These are phyloP conservation scores for Podila verticillata DNA, from an alignment of 192 early-diverging fungal genomes.

Conservation along the genomic window DNA sequence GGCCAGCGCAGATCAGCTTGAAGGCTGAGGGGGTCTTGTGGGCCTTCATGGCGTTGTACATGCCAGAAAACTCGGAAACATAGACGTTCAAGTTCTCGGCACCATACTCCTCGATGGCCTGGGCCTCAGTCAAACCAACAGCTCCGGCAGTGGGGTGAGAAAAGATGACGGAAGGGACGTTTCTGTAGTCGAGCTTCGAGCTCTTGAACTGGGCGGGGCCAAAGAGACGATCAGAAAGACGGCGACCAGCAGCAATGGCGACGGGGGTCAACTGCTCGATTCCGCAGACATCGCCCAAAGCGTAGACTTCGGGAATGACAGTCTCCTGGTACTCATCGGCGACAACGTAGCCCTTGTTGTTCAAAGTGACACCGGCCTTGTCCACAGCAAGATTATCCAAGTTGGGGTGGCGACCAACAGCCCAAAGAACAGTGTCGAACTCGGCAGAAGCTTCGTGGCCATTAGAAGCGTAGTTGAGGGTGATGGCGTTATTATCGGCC, in stretches of 20 bases:
- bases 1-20: constrained; percentile 89
- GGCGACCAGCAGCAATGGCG: constrained; percentile 94
- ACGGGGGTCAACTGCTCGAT: constrained; percentile 93
- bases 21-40: constrained; percentile 92
- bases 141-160: constrained; percentile 91
- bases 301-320: constrained; percentile 71
- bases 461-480: constrained; percentile 57
- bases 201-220: constrained; percentile 75
- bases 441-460: constrained; percentile 59
- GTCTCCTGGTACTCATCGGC: constrained; percentile 93
- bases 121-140: constrained; percentile 88
- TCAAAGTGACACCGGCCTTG: constrained; percentile 67
- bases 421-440: constrained; percentile 91
- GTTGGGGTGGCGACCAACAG: constrained; percentile 88
- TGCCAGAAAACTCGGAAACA: constrained; percentile 87
- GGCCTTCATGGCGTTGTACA: constrained; percentile 87
- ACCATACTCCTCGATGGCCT: constrained; percentile 81
- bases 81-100: constrained; percentile 88
- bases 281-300: constrained; percentile 96
- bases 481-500: constrained; percentile 55
- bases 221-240: constrained; percentile 92
- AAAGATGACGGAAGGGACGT: constrained; percentile 97
- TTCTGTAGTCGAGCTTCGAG: constrained; percentile 89
- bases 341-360: constrained; percentile 77
- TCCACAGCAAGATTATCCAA: constrained; percentile 76